These are phyloP conservation scores for Rosa chinensis DNA, from an alignment of 306 rosid genomes.

Conservation along the genomic window DNA sequence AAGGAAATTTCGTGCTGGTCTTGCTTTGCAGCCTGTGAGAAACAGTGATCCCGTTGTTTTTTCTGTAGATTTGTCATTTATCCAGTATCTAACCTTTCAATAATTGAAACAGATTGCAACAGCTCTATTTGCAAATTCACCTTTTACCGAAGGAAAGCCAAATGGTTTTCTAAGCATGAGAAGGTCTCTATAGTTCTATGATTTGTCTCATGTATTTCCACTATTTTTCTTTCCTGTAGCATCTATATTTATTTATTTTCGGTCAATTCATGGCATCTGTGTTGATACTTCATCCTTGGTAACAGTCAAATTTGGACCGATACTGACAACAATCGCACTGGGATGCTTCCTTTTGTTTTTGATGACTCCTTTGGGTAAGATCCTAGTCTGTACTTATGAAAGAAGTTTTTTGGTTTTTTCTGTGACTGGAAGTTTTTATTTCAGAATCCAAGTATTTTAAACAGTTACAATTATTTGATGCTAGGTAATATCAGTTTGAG, in stretches of 20 bases:
- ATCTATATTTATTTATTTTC: not conserved
- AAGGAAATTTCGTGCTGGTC: constrained; percentile 90
- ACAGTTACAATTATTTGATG: not conserved
- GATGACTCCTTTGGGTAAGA: constrained; percentile 87
- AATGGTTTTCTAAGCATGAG: constrained; percentile 95
- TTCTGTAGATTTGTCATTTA: constrained; percentile 20
- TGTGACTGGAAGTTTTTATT: not conserved
- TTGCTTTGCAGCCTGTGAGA: constrained; percentile 96
- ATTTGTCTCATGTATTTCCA: constrained; percentile 12
- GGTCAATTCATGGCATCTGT: constrained; percentile 12
- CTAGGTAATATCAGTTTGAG: not conserved
- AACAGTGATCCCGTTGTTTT: constrained; percentile 22
- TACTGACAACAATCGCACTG: constrained; percentile 80
- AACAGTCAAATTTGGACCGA: constrained; percentile 94
- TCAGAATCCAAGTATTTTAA: constrained; percentile 8
- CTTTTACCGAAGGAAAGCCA: constrained; percentile 92
- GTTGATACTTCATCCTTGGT: constrained; percentile 28
- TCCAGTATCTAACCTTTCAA: constrained; percentile 32
- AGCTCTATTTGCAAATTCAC: constrained; percentile 96
- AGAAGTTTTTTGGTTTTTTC: not conserved
- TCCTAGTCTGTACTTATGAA: not conserved
- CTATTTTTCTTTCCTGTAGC: constrained; percentile 16
- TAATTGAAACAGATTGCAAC: constrained; percentile 83
- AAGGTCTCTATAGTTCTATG: constrained; percentile 51
- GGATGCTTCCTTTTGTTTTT: constrained; percentile 98